Conservation (phyloP, 768 basidiomycete species). For the Suillus lakei region DNA sequence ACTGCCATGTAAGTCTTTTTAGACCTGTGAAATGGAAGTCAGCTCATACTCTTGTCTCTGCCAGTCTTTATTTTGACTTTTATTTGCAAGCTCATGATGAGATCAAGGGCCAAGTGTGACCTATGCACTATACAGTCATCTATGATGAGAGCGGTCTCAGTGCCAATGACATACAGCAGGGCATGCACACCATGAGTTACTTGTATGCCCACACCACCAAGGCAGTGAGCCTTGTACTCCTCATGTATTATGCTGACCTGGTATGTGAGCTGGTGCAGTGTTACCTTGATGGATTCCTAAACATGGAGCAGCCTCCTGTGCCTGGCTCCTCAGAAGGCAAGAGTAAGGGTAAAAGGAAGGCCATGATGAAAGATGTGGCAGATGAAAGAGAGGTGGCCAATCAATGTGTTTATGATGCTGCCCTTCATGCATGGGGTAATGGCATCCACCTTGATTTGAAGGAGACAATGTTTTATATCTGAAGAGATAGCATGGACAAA, state of each 20-base stretch:
- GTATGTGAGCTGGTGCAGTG: constrained; percentile 81
- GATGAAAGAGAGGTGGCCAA: constrained; percentile 13
- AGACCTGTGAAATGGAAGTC: constrained; percentile 1
- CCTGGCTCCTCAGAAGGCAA: background rate
- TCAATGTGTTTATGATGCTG: constrained; percentile 23
- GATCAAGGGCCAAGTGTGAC: constrained; percentile 68
- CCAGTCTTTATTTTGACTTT: constrained; percentile 66
- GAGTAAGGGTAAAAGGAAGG: background rate
- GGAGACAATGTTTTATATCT: constrained; percentile 81
- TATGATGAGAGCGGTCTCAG: constrained; percentile 74
- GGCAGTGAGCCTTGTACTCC: constrained; percentile 79
- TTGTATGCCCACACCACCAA: constrained; percentile 84
- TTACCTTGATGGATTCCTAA: constrained; percentile 40
- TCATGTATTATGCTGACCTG: constrained; percentile 82
- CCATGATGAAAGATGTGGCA: background rate
- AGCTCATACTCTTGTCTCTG: background rate
- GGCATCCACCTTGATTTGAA: constrained; percentile 62
- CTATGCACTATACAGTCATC: constrained; percentile 80
- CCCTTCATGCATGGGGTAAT: constrained; percentile 49
- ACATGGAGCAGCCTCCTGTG: background rate
- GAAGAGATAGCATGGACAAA: constrained; percentile 12
- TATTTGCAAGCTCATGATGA: constrained; percentile 78
- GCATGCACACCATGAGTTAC: constrained; percentile 71
- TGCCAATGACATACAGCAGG: constrained; percentile 75
- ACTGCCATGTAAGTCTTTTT: constrained; percentile 60